Base-by-base conservation (phyloP, 345 rosid species). In the Mangifera indica region DNA sequence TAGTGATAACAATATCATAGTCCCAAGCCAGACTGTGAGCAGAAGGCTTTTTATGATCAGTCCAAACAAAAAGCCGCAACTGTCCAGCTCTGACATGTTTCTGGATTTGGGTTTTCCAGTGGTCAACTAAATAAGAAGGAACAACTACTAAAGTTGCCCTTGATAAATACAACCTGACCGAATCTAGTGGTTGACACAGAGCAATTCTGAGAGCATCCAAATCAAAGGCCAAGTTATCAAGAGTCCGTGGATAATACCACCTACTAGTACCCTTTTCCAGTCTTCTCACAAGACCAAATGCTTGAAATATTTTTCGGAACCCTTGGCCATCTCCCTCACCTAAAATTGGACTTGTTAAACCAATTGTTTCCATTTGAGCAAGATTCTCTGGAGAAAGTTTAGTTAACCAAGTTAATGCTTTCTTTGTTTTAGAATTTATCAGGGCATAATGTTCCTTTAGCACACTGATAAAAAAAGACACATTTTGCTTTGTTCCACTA, bases 1-100 rank as follows among this genome's bases (percentile, higher is more conserved):
- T 92, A 20, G 98, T 95, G 66, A 95, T 87, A 79, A 95, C 93
- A 79, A 95, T 79, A 80, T 92, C 99, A 74, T 89, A 89, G 79
- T 95, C 98, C 98, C 99, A 95, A 12, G 99, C 99, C 79, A 95
- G 87, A 85, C 76, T 84, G 73, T 95, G 97, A 6, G 91, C 89
- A 75, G 91, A 85, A 81, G 84, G 83, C 60, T 80, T 85, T 81
- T 72, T 88, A 58, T 78, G 74, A 78, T 87, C 92, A 56, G 87
- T 87, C 95, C 96, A 89, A 71, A 89, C 76, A 76, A 85, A 84
- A 78, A 95, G 83, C 76, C 87, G 87, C 79, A 95, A 74, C 81
- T 90, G 98, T 63, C 83, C 89, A 67, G 87, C 83, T 75, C 85
- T 79, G 71, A 92, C 89, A 88, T 95, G 98, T 80, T 79, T 89